A percentile compares a stretch with the other conserved stretches of the same genome.
Evolutionary conservation across 164 flowering plant species (phyloP).

Genomic region (Vitis amurensis): DNA sequence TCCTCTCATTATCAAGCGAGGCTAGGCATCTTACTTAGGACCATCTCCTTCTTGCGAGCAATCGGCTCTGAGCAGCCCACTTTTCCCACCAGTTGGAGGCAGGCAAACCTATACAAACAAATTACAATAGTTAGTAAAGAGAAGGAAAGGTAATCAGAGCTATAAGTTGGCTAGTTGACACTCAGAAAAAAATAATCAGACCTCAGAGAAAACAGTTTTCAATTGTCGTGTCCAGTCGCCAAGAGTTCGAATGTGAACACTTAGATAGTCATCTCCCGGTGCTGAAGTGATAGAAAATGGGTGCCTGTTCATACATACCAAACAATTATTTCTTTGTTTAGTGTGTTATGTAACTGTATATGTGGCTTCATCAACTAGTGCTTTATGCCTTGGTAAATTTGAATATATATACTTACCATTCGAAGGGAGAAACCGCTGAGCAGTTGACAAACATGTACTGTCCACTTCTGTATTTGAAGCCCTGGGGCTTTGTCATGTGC

Average conservation of each 20-base stretch:
- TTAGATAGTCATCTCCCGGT: slow-evolving; percentile 43
- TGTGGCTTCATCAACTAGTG: too few relatives aligned
- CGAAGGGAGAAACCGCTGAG: slow-evolving; percentile 40
- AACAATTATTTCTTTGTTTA: too few relatives aligned
- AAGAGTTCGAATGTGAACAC: slow-evolving; percentile 42
- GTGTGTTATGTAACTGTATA: too few relatives aligned
- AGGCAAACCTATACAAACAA: slow-evolving; percentile 42
- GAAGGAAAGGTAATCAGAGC: background rate
- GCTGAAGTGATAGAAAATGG: slow-evolving; percentile 53
- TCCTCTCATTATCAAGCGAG: background rate
- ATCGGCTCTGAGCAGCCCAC: slow-evolving; percentile 66
- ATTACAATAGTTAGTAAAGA: background rate
- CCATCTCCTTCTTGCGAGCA: slow-evolving; percentile 33
- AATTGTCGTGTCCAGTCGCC: slow-evolving; percentile 63
- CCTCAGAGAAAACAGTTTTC: slow-evolving; percentile 66
- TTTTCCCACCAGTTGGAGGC: slow-evolving; percentile 54
- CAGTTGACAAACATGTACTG: slow-evolving; percentile 50
- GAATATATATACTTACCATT: slow-evolving; percentile 25
- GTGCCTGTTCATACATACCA: slow-evolving; percentile 27
- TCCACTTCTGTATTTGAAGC: slow-evolving; percentile 45
- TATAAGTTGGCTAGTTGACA: background rate
- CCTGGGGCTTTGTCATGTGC: slow-evolving; percentile 47
- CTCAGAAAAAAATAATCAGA: background rate
- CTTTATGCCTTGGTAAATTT: too few relatives aligned
- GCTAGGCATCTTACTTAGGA: slow-evolving; percentile 29